Percentiles rank a stretch among this genome's conserved stretches.
Conservation (phyloP, 106 monocot species). For the Narthecium ossifragum region DNA sequence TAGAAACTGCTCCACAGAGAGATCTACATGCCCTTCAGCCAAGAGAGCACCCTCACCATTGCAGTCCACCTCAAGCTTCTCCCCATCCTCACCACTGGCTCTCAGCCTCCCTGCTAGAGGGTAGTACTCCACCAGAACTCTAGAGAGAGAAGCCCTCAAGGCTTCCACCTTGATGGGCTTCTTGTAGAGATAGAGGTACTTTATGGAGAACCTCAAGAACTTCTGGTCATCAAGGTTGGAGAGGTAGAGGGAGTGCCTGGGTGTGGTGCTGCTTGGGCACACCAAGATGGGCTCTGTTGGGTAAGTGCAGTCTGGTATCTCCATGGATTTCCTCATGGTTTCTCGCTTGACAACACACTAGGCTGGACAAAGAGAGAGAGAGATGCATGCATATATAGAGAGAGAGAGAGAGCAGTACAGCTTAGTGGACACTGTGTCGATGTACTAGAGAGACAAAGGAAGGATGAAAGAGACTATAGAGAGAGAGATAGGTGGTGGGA, state of each 20-base stretch:
- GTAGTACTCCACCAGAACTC: slow-evolving; percentile 59
- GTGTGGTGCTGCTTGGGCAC: slow-evolving; percentile 32
- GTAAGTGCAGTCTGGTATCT: slow-evolving; percentile 69
- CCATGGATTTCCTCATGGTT: slow-evolving; percentile 37
- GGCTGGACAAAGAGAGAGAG: not conserved
- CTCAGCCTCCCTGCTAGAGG: slow-evolving; percentile 77
- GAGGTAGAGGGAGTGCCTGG: slow-evolving; percentile 56
- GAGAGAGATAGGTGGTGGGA: not conserved
- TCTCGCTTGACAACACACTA: not conserved
- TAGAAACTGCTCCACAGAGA: slow-evolving; percentile 53
- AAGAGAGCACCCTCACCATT: slow-evolving; percentile 78
- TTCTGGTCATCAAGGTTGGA: slow-evolving; percentile 90
- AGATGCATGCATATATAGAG: not conserved
- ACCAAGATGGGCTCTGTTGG: slow-evolving; percentile 33
- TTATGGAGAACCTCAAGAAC: slow-evolving; percentile 84
- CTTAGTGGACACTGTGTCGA: not conserved
- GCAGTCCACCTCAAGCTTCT: slow-evolving; percentile 80
- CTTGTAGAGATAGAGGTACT: slow-evolving; percentile 68
- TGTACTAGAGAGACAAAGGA: not conserved
- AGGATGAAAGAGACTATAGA: not conserved
- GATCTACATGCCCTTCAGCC: slow-evolving; percentile 37
- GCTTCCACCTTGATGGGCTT: slow-evolving; percentile 16
- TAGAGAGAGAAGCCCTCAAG: slow-evolving; percentile 45
- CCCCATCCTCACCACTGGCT: slow-evolving; percentile 18
- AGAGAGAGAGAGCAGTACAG: not conserved